Evolutionary conservation across 2,329 filamentous ascomycete species (phyloP), one percentile per base, ranked within the genome.

Genomic region (Alternaria sp.): DNA sequence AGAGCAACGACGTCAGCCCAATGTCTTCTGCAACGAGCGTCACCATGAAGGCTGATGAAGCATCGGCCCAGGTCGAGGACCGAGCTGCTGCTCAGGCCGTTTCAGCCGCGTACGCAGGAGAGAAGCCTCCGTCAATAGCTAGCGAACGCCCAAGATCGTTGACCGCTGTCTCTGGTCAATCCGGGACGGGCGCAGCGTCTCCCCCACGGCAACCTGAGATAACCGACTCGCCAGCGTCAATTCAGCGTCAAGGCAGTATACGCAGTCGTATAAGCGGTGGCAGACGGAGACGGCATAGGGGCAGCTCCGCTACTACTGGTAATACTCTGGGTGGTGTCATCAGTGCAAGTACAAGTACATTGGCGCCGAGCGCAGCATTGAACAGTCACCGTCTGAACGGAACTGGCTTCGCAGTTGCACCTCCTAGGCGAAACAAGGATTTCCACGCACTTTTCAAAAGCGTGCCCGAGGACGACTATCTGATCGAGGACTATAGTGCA

Each of bases 401-500:
- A 0, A 97, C 95, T 5, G 96, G 96, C 0, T 99, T 99, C 78
- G 95, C 96, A 53, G 93, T 98, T 67, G 96, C 96, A 52, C 96
- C 92, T 78, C 97, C 96, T 79, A 97, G 96, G 82, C 89, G 96
- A 60, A 99, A 99, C 81, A 89, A 93, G 52, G 96, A 98, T 76
- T 99, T 98, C 73, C 96, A 99, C 79, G 88, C 87, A 62, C 83
- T 97, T 3, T 99, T 99, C 84, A 92, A 96, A 80, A 98, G 94
- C 77, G 96, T 99, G 1, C 96, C 96, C 1, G 95, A 98, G 69
- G 96, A 99, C 74, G 96, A 99, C 79, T 97, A 97, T 76, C 86
- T 99, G 25, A 98, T 99, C 68, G 96, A 99, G 77, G 96, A 99
- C 79, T 99, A 98, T 80, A 97, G 96, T 79, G 97, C 96, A 78